phyloP scores from a whole-genome alignment of 164 flowering plant species.

The Paratinospora sagittata region DNA sequence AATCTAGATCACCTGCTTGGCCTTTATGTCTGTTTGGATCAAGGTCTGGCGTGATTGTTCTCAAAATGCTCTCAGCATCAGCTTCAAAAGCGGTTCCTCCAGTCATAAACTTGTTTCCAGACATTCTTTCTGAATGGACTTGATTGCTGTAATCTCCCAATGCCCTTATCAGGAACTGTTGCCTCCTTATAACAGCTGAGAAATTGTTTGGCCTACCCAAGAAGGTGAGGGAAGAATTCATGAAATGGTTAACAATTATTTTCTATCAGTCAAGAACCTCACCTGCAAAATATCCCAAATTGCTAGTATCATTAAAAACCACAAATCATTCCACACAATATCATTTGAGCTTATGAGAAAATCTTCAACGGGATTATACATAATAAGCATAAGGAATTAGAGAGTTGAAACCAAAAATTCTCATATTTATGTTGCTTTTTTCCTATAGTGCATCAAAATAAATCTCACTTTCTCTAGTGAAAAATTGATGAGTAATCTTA shows the following conservation, averaged over 20 bases:
- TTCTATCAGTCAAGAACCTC: background rate
- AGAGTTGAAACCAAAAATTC: too few species aligned
- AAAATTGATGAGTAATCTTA: too few species aligned
- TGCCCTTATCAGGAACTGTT: conserved; percentile 48
- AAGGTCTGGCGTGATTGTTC: conserved; percentile 67
- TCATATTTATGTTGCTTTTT: too few species aligned
- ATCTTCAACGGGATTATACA: too few species aligned
- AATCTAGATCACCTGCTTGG: conserved; percentile 84
- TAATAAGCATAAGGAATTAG: too few species aligned
- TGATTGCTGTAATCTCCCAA: conserved; percentile 27
- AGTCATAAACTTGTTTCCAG: conserved; percentile 13
- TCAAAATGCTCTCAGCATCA: conserved; percentile 58
- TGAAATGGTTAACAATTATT: conserved; percentile 24
- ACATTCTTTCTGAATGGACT: conserved; percentile 14
- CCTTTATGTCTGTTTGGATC: conserved; percentile 73
- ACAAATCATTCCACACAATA: too few species aligned
- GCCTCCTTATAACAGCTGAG: conserved; percentile 53
- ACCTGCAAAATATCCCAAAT: background rate
- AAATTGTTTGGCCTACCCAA: conserved; percentile 21
- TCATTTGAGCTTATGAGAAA: too few species aligned
- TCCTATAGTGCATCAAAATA: too few species aligned
- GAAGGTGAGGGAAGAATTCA: conserved; percentile 23
- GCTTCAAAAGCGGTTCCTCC: conserved; percentile 42
- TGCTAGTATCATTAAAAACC: background rate
- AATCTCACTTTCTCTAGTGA: too few species aligned